Conservation (phyloP, 148 eudicot genomes). For the Oxyria digyna region DNA sequence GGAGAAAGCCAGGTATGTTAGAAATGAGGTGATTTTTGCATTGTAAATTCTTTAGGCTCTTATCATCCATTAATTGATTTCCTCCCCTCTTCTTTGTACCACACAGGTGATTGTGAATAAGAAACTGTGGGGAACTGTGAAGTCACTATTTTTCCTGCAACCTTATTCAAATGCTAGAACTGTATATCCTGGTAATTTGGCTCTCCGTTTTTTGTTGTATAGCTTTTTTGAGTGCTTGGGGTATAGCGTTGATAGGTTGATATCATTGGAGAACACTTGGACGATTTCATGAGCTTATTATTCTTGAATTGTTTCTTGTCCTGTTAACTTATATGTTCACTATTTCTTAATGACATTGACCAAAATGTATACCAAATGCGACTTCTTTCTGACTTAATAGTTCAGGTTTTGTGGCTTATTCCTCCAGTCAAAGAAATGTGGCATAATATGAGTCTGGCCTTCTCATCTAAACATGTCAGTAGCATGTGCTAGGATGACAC, state of each 20-base stretch:
- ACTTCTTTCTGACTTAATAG: not conserved
- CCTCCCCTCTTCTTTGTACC: conserved; percentile 6
- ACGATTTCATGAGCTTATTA: not conserved
- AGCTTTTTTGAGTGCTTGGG: not conserved
- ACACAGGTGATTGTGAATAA: conserved; percentile 48
- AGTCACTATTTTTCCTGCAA: conserved; percentile 53
- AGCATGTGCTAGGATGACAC: not conserved
- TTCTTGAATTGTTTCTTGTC: not conserved
- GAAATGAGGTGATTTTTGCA: not conserved
- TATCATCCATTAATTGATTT: not conserved
- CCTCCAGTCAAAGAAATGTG: not conserved
- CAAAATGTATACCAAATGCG: not conserved
- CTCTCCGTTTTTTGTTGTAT: not conserved
- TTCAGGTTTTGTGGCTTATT: not conserved
- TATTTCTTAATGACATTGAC: not conserved
- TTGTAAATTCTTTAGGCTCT: not conserved
- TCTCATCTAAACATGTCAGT: not conserved
- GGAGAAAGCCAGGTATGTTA: conserved; percentile 33
- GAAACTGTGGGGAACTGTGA: conserved; percentile 67
- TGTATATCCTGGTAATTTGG: conserved; percentile 46
- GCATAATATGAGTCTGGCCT: not conserved
- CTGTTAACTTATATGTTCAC: not conserved
- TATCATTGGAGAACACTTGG: not conserved
- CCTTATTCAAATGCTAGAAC: conserved; percentile 72
- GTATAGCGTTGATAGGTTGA: not conserved